Conservation (phyloP, 75 land plant species). For the Ceratopteris richardii region DNA sequence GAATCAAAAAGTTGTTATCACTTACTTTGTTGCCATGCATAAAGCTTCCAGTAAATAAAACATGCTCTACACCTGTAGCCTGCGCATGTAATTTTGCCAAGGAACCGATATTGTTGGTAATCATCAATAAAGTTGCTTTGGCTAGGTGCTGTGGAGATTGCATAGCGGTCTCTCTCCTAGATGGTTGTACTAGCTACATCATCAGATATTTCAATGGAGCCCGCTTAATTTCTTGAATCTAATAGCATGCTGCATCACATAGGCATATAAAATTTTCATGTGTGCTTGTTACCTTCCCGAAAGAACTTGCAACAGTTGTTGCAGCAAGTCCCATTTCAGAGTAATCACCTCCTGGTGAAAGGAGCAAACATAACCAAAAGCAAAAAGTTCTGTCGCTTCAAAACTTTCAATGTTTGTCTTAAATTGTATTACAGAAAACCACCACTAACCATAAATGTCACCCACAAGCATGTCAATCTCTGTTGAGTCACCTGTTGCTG, state of each 20-base stretch:
- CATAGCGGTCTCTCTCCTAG: conserved; percentile 21
- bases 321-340: conserved; percentile 43
- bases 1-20: too few relatives aligned
- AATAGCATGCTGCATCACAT: neutral
- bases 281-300: conserved; percentile 23
- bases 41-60: conserved; percentile 38
- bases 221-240: neutral
- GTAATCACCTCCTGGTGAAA: conserved; percentile 31
- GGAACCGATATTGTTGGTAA: conserved; percentile 37
- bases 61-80: conserved; percentile 15
- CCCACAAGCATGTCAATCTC: conserved; percentile 44
- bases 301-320: conserved; percentile 39
- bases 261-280: neutral
- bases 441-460: conserved; percentile 29
- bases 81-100: conserved; percentile 30
- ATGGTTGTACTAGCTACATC: conserved; percentile 36
- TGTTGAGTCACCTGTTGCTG: conserved; percentile 34
- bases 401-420: too few relatives aligned
- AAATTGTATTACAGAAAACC: too few relatives aligned
- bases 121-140: conserved; percentile 32
- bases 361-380: too few relatives aligned
- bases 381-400: too few relatives aligned
- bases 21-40: conserved; percentile 27
- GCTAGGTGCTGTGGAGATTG: conserved; percentile 30
- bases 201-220: neutral